These are phyloP conservation scores for Xylaria nigripes DNA, from an alignment of 495 filamentous ascomycete genomes.

Conservation along the genomic window DNA sequence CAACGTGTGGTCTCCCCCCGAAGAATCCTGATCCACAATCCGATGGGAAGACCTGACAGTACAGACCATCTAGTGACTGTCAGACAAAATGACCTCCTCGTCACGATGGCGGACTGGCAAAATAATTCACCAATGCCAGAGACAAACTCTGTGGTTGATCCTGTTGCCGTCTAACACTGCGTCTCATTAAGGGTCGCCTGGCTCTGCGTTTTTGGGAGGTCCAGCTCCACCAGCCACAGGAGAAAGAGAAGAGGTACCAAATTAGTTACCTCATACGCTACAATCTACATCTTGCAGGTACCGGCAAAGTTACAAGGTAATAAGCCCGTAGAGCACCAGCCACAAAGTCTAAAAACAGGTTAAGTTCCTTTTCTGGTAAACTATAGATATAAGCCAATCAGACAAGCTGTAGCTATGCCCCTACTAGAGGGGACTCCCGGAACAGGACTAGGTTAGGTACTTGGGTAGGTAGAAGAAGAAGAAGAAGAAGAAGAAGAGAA, in stretches of 20 bases:
- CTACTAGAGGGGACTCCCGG: conserved; percentile 3
- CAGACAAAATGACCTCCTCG: neutral
- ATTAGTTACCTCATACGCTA: neutral
- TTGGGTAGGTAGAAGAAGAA: neutral
- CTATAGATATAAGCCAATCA: conserved; percentile 2
- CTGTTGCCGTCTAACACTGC: conserved; percentile 10
- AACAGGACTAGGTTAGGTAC: conserved; percentile 3
- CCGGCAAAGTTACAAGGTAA: neutral
- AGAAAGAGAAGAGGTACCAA: neutral
- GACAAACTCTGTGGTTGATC: neutral
- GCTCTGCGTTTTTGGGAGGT: conserved; percentile 8
- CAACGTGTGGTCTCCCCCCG: neutral
- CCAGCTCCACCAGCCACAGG: conserved; percentile 8
- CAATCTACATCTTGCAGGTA: neutral
- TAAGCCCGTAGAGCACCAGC: conserved; percentile 1
- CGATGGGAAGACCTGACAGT: neutral
- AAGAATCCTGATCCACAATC: neutral
- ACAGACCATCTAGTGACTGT: neutral
- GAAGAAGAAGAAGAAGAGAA: no score
- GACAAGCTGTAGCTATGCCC: neutral
- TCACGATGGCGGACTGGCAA: neutral
- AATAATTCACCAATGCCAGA: neutral
- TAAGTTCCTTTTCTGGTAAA: neutral
- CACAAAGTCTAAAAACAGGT: conserved; percentile 3
- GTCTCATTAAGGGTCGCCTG: conserved; percentile 5